Percentiles rank a stretch among this genome's conserved stretches.
Evolutionary conservation across 1,284 basidiomycete species (phyloP).

Genomic region (Porodaedalea pini): DNA sequence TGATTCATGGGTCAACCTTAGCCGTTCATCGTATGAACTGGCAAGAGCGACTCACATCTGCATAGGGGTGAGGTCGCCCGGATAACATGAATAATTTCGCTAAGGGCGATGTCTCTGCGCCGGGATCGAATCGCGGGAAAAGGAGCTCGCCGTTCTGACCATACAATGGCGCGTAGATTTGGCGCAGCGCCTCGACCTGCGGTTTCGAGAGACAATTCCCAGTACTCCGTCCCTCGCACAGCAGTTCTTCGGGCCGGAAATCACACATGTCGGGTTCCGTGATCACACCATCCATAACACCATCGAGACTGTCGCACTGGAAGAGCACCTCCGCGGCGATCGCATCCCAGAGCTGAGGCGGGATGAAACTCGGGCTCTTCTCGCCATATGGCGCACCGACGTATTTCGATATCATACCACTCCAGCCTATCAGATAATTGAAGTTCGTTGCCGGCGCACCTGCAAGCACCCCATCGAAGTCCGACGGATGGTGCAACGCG

Average conservation of each 20-base stretch:
- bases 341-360: slow-evolving; percentile 23
- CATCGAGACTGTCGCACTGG: slow-evolving; percentile 37
- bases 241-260: slow-evolving; percentile 27
- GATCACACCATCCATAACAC: slow-evolving; percentile 33
- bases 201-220: slow-evolving; percentile 31
- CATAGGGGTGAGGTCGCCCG: neutral
- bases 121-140: slow-evolving; percentile 28
- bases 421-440: slow-evolving; percentile 24
- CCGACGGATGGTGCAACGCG: slow-evolving; percentile 28
- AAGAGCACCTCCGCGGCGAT: slow-evolving; percentile 28
- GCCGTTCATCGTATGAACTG: neutral
- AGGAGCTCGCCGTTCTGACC: slow-evolving; percentile 31
- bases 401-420: slow-evolving; percentile 16
- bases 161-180: slow-evolving; percentile 32
- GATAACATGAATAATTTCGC: slow-evolving; percentile 7
- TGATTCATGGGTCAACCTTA: too few species aligned
- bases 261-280: slow-evolving; percentile 30
- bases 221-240: slow-evolving; percentile 25
- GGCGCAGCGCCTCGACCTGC: slow-evolving; percentile 33
- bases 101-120: slow-evolving; percentile 18
- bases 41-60: slow-evolving; percentile 7
- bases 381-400: slow-evolving; percentile 17
- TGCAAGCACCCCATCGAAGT: slow-evolving; percentile 34
- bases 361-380: slow-evolving; percentile 24
- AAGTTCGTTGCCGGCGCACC: slow-evolving; percentile 31